Evolutionary conservation across 1,284 basidiomycete genomes (phyloP).

Genomic region (Spongiforma sp.): DNA sequence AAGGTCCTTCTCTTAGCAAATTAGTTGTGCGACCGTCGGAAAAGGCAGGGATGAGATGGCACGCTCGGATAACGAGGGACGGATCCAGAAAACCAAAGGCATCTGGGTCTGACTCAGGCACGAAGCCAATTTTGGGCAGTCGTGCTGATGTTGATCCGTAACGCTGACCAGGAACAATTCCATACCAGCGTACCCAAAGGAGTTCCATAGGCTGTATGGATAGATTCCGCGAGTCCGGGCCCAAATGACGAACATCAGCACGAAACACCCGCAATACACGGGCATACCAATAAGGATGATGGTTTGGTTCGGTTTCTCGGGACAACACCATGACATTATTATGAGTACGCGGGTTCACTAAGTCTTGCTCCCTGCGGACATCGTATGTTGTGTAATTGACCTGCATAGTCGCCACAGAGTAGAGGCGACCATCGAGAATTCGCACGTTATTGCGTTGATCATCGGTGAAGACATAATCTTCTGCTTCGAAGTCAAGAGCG

Average conservation of each 20-base stretch:
- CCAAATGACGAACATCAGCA: conserved; percentile 22
- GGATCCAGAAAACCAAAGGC: conserved; percentile 32
- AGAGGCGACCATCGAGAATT: conserved; percentile 36
- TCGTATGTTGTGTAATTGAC: conserved; percentile 55
- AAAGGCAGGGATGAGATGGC: conserved; percentile 45
- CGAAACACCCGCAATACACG: conserved; percentile 30
- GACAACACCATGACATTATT: conserved; percentile 40
- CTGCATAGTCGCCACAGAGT: conserved; percentile 33
- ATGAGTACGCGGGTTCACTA: conserved; percentile 41
- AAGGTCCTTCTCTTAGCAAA: conserved; percentile 13
- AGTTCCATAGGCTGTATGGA: conserved; percentile 34
- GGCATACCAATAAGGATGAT: conserved; percentile 29
- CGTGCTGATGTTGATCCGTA: conserved; percentile 22
- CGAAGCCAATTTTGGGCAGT: conserved; percentile 42
- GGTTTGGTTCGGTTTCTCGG: conserved; percentile 21
- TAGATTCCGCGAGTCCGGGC: conserved; percentile 2
- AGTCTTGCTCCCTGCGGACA: conserved; percentile 42
- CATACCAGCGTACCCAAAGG: conserved; percentile 45
- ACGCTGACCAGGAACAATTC: conserved; percentile 18
- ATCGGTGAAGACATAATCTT: conserved; percentile 12
- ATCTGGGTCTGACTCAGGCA: conserved; percentile 27
- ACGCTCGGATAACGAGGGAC: conserved; percentile 36
- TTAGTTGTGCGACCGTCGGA: not conserved
- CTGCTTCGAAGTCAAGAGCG: conserved; percentile 2
- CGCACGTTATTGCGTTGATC: conserved; percentile 17